Base-by-base conservation (phyloP, 2,329 filamentous ascomycete genomes). In the Sarocladium kiliense region DNA sequence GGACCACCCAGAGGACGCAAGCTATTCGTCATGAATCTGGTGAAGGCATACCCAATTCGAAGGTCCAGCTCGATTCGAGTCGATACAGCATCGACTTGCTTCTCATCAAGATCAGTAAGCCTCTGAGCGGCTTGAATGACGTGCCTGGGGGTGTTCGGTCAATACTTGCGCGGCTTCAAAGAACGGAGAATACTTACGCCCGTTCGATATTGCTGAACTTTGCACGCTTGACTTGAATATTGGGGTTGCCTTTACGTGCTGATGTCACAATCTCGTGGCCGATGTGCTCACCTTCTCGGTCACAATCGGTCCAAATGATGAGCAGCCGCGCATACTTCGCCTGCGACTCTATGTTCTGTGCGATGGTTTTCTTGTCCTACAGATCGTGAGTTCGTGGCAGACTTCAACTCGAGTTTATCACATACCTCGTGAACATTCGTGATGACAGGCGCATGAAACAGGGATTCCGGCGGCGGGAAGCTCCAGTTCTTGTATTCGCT, bases 301-400 rank as follows among this genome's bases (percentile, higher is more conserved):
- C 94, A 71, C 94, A 97, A 78, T 99, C 94, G 1, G 94, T 99
- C 94, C 94, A 99, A 63, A 99, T 97, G 70, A 95, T 93, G 30
- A 99, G 77, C 12, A 86, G 84, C 55, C 79, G 81, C n/a, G 85
- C 80, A 66, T 81, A 80, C 58, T 80, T 80, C 18, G 94, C 93
- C 69, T 96, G 87, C 1, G 80, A 75, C 62, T 87, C 82, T 64
- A 99, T 94, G 66, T 99, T 99, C 30, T 85, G 79, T 10, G 92
- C 91, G 59, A 99, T 87, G 1, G 79, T 74, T 63, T 86, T 86
- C 66, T 92, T 95, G 65, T 92, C 86, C 84, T 92, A 60, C 5
- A 19, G 2, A 12, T 9, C 9, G 34, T 53, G 9, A 53, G 50
- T 5, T 16, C 41, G 3, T 25, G 7, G 7, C 26, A 16, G 4